Base-by-base conservation (phyloP, 177 flowering plant genomes). In the Vitis hybrid region DNA sequence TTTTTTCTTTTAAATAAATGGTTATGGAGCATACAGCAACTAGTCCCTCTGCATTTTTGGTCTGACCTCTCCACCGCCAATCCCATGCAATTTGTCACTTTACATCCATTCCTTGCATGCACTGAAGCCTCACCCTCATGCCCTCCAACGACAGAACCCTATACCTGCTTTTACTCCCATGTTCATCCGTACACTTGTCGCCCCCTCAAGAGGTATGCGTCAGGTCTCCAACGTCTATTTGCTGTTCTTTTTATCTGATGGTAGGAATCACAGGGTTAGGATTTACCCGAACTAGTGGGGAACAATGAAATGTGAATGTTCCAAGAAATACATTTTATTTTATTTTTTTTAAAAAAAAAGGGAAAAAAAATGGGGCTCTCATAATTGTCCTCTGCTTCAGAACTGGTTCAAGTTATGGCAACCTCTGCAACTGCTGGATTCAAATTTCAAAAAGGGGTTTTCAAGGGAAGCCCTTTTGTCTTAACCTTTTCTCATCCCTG, bases 21-120 rank as follows among this genome's bases (percentile, higher is more conserved):
- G 79, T 81, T 72, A 81, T 80, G 87, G 85, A 79, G 52, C 73
- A n/a, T 60, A 67, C 71, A 14, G 56, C 64, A 67, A 69, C 70
- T 72, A 60, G 63, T 60, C 60, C 48, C 62, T 16, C 57, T 52
- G 21, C 72, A 62, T 19, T 65, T 19, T 48, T 52, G 24, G 21
- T 24, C 72, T 49, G 60, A 54, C 30, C 30, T 50, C 60, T 67
- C 78, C 84, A 82, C 83, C 80, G 79, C 81, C 85, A 76, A 81
- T 74, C 55, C 72, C 75, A 76, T 74, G 75, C 77, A 80, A 69
- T 73, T 76, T 80, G 83, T 77, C 76, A 67, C 76, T 69, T 75
- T 68, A 59, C 65, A 21, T 58, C 75, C 71, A 65, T 66, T 58
- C 71, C 62, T 68, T 56, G 55, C 74, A 66, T 80, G 73, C 77